A percentile compares a stretch with the other conserved stretches of the same genome.
These are phyloP conservation scores for Phytophthora uliginosa DNA, from an alignment of 352 stramenopile species.

Conservation along the genomic window DNA sequence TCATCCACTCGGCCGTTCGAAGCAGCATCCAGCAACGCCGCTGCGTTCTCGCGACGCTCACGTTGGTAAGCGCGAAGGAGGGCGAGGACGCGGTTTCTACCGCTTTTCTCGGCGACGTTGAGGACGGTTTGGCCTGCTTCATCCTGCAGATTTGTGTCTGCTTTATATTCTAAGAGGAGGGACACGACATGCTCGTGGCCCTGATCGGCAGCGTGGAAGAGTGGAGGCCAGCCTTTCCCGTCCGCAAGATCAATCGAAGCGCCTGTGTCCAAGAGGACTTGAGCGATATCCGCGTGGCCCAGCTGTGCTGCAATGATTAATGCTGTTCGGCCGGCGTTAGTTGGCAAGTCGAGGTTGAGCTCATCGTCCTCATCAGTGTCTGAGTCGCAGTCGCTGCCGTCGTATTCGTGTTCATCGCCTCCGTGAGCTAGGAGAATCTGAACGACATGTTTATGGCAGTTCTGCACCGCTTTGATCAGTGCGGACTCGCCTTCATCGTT, in stretches of 20 bases:
- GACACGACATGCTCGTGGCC: not conserved
- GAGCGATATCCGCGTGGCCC: not conserved
- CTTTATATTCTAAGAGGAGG: not conserved
- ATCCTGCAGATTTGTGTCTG: not conserved
- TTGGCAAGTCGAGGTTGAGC: not conserved
- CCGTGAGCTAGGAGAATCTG: not conserved
- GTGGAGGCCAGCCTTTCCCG: not conserved
- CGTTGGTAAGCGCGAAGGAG: conserved; percentile 1
- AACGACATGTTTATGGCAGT: not conserved
- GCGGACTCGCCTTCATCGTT: conserved; percentile 3
- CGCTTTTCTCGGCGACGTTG: conserved; percentile 3
- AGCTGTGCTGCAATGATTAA: not conserved
- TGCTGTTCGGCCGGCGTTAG: not conserved
- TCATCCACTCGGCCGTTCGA: not conserved
- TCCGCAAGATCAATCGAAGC: not conserved
- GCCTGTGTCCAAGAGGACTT: not conserved
- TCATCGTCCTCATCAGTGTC: not conserved
- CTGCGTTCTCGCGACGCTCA: not conserved
- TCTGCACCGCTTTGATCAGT: not conserved
- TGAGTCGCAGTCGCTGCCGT: not conserved
- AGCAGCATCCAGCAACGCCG: not conserved
- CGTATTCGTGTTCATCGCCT: not conserved
- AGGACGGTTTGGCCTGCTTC: not conserved
- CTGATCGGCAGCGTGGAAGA: conserved; percentile 4
- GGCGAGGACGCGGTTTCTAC: not conserved